Evolutionary conservation across 2,329 filamentous ascomycete species (phyloP).

Genomic region (Aspergillus nomiae): DNA sequence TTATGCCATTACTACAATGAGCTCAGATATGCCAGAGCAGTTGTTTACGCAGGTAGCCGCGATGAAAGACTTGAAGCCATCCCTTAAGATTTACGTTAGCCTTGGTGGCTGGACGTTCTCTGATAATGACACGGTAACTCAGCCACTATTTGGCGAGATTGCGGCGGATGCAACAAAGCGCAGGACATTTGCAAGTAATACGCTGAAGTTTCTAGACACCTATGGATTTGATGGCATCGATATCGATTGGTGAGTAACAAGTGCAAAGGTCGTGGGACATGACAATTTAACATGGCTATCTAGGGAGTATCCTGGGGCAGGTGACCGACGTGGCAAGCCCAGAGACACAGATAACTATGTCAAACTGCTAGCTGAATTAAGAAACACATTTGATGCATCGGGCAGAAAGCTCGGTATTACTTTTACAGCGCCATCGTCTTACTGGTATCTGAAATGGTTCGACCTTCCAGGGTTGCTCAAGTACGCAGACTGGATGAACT

Average conservation of each 20-base stretch:
- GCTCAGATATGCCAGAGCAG: constrained; percentile 9
- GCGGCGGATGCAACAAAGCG: constrained; percentile 16
- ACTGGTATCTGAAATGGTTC: constrained; percentile 34
- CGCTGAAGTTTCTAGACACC: constrained; percentile 42
- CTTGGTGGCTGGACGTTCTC: constrained; percentile 47
- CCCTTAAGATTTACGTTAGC: constrained; percentile 34
- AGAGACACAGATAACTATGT: constrained; percentile 22
- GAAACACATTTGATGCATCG: constrained; percentile 10
- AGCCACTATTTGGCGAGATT: constrained; percentile 24
- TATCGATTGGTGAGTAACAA: constrained; percentile 4
- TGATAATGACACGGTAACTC: constrained; percentile 31
- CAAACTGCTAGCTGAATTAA: constrained; percentile 11
- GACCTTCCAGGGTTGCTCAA: constrained; percentile 23
- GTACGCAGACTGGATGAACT: constrained; percentile 20
- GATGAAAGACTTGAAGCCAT: constrained; percentile 31
- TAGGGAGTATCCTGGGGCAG: constrained; percentile 21
- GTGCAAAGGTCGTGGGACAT: too few species aligned
- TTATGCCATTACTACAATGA: constrained; percentile 30
- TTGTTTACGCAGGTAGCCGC: constrained; percentile 29
- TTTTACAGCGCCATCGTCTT: constrained; percentile 21
- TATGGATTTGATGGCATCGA: constrained; percentile 28
- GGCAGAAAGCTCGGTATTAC: constrained; percentile 13
- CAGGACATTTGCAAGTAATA: constrained; percentile 38
- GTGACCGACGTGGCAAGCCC: constrained; percentile 17
- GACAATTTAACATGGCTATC: too few species aligned